Base-by-base conservation (phyloP, 2,329 filamentous ascomycete species). In the Phyllosticta citrichinensis region DNA sequence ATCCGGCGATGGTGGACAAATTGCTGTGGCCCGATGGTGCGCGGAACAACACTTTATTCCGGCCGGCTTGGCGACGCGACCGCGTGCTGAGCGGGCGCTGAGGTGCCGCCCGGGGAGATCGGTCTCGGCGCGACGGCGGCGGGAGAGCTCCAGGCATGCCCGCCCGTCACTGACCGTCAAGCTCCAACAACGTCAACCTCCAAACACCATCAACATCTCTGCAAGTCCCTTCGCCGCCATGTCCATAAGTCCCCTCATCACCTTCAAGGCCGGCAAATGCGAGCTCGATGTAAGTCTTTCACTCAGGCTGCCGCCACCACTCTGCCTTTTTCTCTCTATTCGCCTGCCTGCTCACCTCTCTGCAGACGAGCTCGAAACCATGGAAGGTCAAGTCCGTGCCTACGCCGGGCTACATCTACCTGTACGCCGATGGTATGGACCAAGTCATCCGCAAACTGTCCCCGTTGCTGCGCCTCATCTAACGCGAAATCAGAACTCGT, bases 231-330 rank as follows among this genome's bases (percentile, higher is more conserved):
- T 55, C 65, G 56, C 65, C 67, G 66, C 52, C 64, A 97, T 96
- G 91, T 90, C 92, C 64, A 86, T 90, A 75, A 75, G 82, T 67
- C 91, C 93, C 33, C 83, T 96, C 71, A 92, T 97, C 73, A 96
- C 91, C 17, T 97, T 97, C 83, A 97, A 96, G 82, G 93, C 93
- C 65, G 93, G 93, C 75, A 84, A 84, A 74, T 97, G 93, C 77
- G 86, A 94, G 58, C 74, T 93, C 63, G 87, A 92, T 73, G 91
- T 96, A 78, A 71, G 27, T 5, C 27, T 30, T 30, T 10, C 27
- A 8, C 9, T 10, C 27, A 30, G 27, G 27, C 27, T 10, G 27
- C 27, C 6, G 87, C 35, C 22, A 12, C 9, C 40, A n/a, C 47
- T 20, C 19, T 22, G 25, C 54, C 33, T 27, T 19, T 4, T 19